Base-by-base conservation (phyloP, 2,329 filamentous ascomycete species). In the Ilyonectria robusta region DNA sequence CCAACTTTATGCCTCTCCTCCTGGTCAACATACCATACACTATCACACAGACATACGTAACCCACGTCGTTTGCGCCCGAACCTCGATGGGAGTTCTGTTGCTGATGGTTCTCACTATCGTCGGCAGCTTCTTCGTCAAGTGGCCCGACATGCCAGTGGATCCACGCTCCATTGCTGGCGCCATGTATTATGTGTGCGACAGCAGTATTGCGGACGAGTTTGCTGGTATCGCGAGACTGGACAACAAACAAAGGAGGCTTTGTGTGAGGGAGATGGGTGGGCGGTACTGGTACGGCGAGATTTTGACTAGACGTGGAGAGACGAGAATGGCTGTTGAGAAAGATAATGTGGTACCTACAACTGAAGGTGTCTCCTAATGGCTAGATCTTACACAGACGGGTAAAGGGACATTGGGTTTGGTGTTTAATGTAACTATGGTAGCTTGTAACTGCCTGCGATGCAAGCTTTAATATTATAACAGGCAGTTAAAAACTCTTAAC, bases 1-100 rank as follows among this genome's bases (percentile, higher is more conserved):
- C 84, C 5, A 83, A 87, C 56, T 81, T 86, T 47, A 79, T 87
- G 5, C 85, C 85, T 0, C 76, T 87, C 11, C 75, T 84, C 1
- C 78, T 87, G 2, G 80, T 83, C 73, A 86, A 85, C 69, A 79
- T 87, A 3, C 82, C 85, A 0, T 85, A 83, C 76, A 83, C 79
- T 59, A 77, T 81, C 3, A 79, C 81, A 0, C 81, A 84, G 53
- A 80, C 79, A 1, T 75, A 76, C 31, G 70, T 70, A 7, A 78
- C 82, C 1, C 82, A 84, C 40, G 76, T 75, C 0, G 76, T 81
- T 8, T 86, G 82, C 68, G 79, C 83, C 1, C 80, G 81, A n/a
- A 58, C 84, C 21, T 78, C 78, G 5, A 78, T 81, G 2, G 70
- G 78, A 0, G 71, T 85, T 3, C 65, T 87, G 2, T 75, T 74